Evolutionary conservation across 208 protist genomes (phyloP), one percentile per base, ranked within the genome.

Genomic region (Ichthyophonus hoferi): DNA sequence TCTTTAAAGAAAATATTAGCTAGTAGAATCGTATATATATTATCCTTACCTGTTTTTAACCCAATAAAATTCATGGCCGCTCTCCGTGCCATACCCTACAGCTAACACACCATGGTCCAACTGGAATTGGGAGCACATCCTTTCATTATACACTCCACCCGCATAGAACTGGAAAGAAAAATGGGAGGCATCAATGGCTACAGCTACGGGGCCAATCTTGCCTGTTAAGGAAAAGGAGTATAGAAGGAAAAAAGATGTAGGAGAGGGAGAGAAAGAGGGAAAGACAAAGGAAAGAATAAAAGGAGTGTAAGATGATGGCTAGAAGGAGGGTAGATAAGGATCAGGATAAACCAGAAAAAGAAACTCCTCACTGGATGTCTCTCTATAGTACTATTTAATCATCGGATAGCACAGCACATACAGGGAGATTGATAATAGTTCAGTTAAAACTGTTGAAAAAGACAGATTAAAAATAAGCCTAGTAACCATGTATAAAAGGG

Each of bases 51-150:
- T 82, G 50, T 88, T 88, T 35, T 88, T 88, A 40, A 88, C 50
- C 34, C 40, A 24, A n/a, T 79, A 88, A 43, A 79, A 88, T 1
- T 88, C 86, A 24, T 89, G 7, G 31, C 42, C 58, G 35, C 79
- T 40, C 12, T 79, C 43, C 40, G 76, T 82, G 33, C 87, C 87
- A 42, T 83, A 89, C 24, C 87, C 87, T 12, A 89, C 87, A 24
- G 58, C 87, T 17, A 89, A 42, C 2, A 89, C 87, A 67, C 39
- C 87, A 76, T 89, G 87, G 76, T 89, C 58, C 33, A 89, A 42
- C 12, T 40, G 58, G 50, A 38, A 33, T 38, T n/a, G 37, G 1
- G 1, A 58, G 39, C 87, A 89, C 76, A 38, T 7, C 0, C 12
- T 1, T 33, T 83, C 58, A 83, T 89, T 33, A 34, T 89, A 89